A percentile compares a stretch with the other conserved stretches of the same genome.
Evolutionary conservation across 2,329 filamentous ascomycete genomes (phyloP).

Genomic region (Neophaeococcomyces aloes): DNA sequence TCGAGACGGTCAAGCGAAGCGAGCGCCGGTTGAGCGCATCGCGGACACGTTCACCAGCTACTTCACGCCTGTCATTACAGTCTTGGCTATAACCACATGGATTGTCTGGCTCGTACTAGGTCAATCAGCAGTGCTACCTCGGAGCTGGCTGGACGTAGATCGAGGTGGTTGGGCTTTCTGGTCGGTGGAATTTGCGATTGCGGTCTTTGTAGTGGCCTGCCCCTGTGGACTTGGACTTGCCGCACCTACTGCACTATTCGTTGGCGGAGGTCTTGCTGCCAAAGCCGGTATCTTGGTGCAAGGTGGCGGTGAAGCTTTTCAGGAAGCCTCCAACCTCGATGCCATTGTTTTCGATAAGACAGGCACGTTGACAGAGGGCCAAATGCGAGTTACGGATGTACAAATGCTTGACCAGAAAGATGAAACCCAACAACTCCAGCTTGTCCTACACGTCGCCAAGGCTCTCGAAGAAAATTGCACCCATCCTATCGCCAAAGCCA

Average conservation of each 20-base stretch:
- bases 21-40: conserved; percentile 38
- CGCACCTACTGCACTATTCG: conserved; percentile 79
- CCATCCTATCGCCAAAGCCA: conserved; percentile 49
- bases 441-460: conserved; percentile 38
- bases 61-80: conserved; percentile 40
- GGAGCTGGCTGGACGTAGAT: conserved; percentile 41
- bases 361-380: conserved; percentile 64
- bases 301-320: conserved; percentile 75
- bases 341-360: conserved; percentile 85
- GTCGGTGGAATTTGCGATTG: conserved; percentile 59
- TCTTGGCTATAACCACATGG: conserved; percentile 39
- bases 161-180: conserved; percentile 43
- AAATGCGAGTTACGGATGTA: conserved; percentile 46
- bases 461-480: conserved; percentile 49
- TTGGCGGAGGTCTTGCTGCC: conserved; percentile 69
- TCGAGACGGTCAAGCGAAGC: conserved; percentile 39
- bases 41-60: conserved; percentile 40
- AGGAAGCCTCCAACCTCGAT: conserved; percentile 68
- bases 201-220: conserved; percentile 78
- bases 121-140: conserved; percentile 32
- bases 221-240: conserved; percentile 75
- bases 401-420: conserved; percentile 28
- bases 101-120: conserved; percentile 38
- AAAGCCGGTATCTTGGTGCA: conserved; percentile 72
- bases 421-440: conserved; percentile 21